Conservation (phyloP, 73 alveolate species). For the Tetrahymena borealis region DNA sequence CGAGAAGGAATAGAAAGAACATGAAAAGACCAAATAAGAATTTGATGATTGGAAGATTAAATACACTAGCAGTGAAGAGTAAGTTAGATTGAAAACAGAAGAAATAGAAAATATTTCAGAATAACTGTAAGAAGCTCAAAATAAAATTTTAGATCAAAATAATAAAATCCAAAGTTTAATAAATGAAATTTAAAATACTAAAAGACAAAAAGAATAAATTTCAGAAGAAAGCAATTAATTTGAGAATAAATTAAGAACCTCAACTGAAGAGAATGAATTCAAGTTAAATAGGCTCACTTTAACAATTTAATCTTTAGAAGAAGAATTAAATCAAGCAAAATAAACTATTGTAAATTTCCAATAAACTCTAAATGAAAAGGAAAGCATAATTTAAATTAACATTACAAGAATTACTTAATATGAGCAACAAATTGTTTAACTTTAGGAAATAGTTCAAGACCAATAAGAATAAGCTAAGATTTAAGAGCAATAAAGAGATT, state of each 20-base stretch:
- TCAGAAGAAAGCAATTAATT: background rate
- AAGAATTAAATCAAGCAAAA: background rate
- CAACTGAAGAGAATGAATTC: background rate
- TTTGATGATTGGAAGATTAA: background rate
- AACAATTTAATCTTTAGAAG: background rate
- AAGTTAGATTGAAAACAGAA: background rate
- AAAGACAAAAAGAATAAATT: background rate
- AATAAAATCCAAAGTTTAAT: too few species aligned
- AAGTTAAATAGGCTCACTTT: background rate
- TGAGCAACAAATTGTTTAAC: background rate
- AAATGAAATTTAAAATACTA: background rate
- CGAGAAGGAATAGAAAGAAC: background rate
- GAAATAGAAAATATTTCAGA: background rate
- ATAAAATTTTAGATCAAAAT: background rate
- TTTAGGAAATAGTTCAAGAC: background rate
- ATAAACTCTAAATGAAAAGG: background rate
- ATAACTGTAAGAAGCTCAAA: background rate
- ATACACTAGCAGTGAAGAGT: background rate
- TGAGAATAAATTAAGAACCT: background rate
- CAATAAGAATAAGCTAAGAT: background rate
- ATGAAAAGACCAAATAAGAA: background rate
- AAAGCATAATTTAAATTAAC: background rate
- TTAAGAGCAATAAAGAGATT: background rate
- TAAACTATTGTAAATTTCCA: background rate
- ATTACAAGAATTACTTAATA: background rate